Conservation (phyloP, 1,284 basidiomycete species). For the Tilletia setariae region DNA sequence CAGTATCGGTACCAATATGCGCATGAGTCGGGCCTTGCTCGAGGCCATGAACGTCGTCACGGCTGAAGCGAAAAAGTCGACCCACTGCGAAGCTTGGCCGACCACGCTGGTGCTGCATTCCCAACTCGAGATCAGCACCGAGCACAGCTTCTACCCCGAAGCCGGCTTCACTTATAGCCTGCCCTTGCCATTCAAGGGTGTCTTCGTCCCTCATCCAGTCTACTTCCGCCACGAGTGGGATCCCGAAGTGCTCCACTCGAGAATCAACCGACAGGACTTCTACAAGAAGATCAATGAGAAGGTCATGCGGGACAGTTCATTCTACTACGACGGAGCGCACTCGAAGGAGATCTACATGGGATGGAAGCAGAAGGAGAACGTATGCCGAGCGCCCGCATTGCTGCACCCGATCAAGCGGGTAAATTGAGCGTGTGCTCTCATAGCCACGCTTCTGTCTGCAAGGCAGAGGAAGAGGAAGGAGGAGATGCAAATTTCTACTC, state of each 20-base stretch:
- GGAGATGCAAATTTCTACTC: constrained; percentile 4
- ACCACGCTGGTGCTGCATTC: constrained; percentile 53
- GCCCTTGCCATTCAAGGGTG: constrained; percentile 53
- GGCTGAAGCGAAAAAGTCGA: constrained; percentile 52
- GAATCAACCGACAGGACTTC: constrained; percentile 52
- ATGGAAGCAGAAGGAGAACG: constrained; percentile 50
- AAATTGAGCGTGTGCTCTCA: neutral
- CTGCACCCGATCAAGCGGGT: constrained; percentile 53
- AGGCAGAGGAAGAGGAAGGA: constrained; percentile 1
- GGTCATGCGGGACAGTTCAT: constrained; percentile 51
- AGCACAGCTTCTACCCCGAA: constrained; percentile 52
- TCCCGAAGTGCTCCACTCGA: constrained; percentile 43
- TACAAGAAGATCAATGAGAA: constrained; percentile 54
- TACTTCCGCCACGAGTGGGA: constrained; percentile 54
- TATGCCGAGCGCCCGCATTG: constrained; percentile 50
- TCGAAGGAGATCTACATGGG: constrained; percentile 51
- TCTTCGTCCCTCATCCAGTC: constrained; percentile 53
- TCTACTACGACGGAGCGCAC: constrained; percentile 53
- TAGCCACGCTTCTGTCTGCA: neutral
- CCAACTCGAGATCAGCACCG: constrained; percentile 47
- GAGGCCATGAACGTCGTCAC: constrained; percentile 55
- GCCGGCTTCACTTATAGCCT: constrained; percentile 53
- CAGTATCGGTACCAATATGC: constrained; percentile 54
- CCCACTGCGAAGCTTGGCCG: constrained; percentile 54
- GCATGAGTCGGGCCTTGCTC: constrained; percentile 49